These are phyloP conservation scores for Xylaria cubensis DNA, from an alignment of 495 filamentous ascomycete genomes.

Conservation along the genomic window DNA sequence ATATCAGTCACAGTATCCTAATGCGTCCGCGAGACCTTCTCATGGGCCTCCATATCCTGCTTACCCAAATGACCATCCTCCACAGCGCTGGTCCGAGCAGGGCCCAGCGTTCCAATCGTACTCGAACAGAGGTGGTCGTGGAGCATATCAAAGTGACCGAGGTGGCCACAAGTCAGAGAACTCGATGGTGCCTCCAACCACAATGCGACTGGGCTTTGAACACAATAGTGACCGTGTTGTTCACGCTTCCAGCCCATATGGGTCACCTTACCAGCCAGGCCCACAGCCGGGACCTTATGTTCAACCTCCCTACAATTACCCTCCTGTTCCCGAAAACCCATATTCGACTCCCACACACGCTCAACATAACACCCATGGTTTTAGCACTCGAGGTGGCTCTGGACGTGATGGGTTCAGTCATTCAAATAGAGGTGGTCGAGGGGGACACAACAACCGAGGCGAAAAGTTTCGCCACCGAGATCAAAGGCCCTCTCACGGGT, in stretches of 20 bases:
- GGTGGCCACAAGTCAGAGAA: slow-evolving; percentile 36
- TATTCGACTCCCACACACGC: slow-evolving; percentile 47
- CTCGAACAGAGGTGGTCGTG: slow-evolving; percentile 38
- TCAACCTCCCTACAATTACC: slow-evolving; percentile 46
- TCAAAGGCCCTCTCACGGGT: slow-evolving; percentile 42
- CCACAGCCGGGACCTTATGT: slow-evolving; percentile 37
- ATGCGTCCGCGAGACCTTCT: slow-evolving; percentile 36
- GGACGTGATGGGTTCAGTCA: slow-evolving; percentile 53
- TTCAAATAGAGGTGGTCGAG: slow-evolving; percentile 54
- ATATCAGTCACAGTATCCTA: slow-evolving; percentile 41
- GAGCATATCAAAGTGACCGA: slow-evolving; percentile 41
- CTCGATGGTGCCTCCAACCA: slow-evolving; percentile 36
- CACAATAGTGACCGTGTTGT: slow-evolving; percentile 29
- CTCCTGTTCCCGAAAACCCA: slow-evolving; percentile 41
- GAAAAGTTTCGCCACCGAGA: slow-evolving; percentile 54
- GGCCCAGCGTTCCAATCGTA: slow-evolving; percentile 34
- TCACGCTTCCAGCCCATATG: slow-evolving; percentile 19
- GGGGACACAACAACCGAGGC: slow-evolving; percentile 58
- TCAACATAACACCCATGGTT: slow-evolving; percentile 39
- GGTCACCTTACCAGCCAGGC: slow-evolving; percentile 29
- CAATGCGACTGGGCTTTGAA: slow-evolving; percentile 32
- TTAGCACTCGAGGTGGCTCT: slow-evolving; percentile 49
- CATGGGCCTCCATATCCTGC: slow-evolving; percentile 43
- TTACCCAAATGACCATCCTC: slow-evolving; percentile 38
- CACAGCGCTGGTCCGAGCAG: slow-evolving; percentile 45